A percentile compares a stretch with the other conserved stretches of the same genome.
Evolutionary conservation across 352 stramenopile genomes (phyloP).

Genomic region (Globisporangium alternatum): DNA sequence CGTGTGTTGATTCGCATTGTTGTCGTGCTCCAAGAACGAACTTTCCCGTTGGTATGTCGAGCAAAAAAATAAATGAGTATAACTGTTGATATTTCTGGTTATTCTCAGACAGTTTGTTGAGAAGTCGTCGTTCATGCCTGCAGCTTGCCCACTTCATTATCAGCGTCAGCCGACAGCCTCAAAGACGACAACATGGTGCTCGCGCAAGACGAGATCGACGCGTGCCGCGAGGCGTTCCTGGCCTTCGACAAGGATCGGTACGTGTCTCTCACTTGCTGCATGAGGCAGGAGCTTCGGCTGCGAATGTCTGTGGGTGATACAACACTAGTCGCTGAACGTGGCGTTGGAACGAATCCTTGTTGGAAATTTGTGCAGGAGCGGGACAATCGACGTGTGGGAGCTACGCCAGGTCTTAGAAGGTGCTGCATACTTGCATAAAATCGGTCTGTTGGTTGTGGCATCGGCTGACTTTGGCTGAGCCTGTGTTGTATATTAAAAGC

Average conservation of each 20-base stretch:
- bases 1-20: neutral
- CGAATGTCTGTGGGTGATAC: neutral
- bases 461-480: neutral
- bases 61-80: neutral
- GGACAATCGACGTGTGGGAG: constrained; percentile 96
- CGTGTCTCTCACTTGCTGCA: neutral
- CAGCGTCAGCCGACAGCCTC: too few relatives aligned
- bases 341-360: neutral
- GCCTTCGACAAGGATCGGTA: constrained; percentile 96
- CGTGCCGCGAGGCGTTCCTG: constrained; percentile 95
- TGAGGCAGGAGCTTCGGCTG: neutral
- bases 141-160: neutral
- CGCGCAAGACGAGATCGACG: constrained; percentile 96
- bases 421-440: constrained; percentile 12
- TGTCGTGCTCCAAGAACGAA: neutral
- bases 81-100: neutral
- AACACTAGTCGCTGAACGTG: constrained; percentile 1
- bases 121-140: neutral
- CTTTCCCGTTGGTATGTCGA: neutral
- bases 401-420: constrained; percentile 91
- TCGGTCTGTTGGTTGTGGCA: too few relatives aligned
- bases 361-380: constrained; percentile 41
- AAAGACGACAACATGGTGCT: constrained; percentile 60
- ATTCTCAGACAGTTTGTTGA: neutral
- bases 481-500: constrained; percentile 28